Percentiles rank a stretch among this genome's conserved stretches.
These are phyloP conservation scores for Backusella circina DNA, from an alignment of 192 early-diverging fungal genomes.

Conservation along the genomic window DNA sequence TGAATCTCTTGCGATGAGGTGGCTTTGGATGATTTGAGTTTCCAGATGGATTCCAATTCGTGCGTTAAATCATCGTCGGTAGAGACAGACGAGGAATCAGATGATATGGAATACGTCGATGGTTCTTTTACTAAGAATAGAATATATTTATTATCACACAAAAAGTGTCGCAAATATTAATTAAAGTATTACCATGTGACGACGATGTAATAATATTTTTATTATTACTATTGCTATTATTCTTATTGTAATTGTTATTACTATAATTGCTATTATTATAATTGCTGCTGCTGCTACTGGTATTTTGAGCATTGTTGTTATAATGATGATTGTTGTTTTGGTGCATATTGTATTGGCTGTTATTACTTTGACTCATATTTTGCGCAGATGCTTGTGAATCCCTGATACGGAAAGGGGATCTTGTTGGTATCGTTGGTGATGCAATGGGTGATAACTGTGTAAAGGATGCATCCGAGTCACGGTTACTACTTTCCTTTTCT, in stretches of 20 bases:
- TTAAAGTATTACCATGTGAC: constrained; percentile 15
- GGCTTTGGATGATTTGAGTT: background rate
- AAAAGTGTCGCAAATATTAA: constrained; percentile 1
- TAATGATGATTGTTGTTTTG: background rate
- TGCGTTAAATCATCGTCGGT: background rate
- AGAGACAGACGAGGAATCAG: background rate
- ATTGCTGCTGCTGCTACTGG: too few relatives aligned
- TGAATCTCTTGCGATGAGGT: background rate
- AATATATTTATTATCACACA: background rate
- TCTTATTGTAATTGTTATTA: background rate
- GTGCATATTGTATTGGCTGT: background rate
- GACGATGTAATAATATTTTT: background rate
- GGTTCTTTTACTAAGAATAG: background rate
- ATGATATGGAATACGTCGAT: background rate
- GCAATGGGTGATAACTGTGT: background rate
- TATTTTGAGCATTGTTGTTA: background rate
- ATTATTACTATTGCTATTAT: background rate
- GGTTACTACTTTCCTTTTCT: background rate
- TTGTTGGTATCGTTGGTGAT: constrained; percentile 3
- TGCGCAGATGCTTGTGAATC: constrained; percentile 6
- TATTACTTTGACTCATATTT: background rate
- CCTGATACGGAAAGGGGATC: constrained; percentile 12
- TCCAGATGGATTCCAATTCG: constrained; percentile 11
- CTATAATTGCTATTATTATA: background rate
- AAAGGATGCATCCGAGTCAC: background rate